Conservation (phyloP, 1,284 basidiomycete species). For the Naganishia albida region DNA sequence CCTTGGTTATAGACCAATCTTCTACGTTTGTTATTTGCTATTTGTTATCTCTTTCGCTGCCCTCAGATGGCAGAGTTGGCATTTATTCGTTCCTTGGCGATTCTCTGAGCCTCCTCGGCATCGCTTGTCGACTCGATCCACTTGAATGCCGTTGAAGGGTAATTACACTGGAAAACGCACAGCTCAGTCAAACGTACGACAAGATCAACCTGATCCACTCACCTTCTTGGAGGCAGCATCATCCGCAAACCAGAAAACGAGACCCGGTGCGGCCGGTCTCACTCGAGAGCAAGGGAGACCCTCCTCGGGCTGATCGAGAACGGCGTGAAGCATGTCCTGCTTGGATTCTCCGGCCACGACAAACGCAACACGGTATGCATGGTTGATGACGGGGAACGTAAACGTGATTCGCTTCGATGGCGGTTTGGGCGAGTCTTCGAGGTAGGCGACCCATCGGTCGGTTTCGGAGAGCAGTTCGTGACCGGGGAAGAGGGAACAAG, state of each 20-base stretch:
- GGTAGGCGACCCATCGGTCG: slow-evolving; percentile 90
- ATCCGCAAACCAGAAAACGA: slow-evolving; percentile 90
- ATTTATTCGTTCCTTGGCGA: slow-evolving; percentile 28
- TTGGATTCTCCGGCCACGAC: slow-evolving; percentile 85
- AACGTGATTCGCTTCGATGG: slow-evolving; percentile 86
- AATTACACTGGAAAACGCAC: slow-evolving; percentile 17
- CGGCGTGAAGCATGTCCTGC: slow-evolving; percentile 70
- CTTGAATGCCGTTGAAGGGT: slow-evolving; percentile 50
- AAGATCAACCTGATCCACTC: not conserved
- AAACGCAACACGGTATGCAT: slow-evolving; percentile 84
- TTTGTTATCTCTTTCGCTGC: no score
- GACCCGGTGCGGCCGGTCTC: slow-evolving; percentile 76
- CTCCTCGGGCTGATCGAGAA: slow-evolving; percentile 81
- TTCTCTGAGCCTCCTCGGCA: slow-evolving; percentile 47
- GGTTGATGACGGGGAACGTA: slow-evolving; percentile 86
- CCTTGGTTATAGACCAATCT: no score
- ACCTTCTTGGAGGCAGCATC: slow-evolving; percentile 63
- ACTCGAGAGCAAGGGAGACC: slow-evolving; percentile 84
- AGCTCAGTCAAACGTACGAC: not conserved
- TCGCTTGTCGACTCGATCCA: slow-evolving; percentile 55
- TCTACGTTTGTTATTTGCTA: no score
- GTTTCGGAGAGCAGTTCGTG: slow-evolving; percentile 81
- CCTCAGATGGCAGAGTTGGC: slow-evolving; percentile 31
- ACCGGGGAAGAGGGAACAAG: slow-evolving; percentile 91
- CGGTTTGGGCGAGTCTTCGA: slow-evolving; percentile 93